Base-by-base conservation (phyloP, 352 stramenopile genomes). In the Phytophthora crassamura region DNA sequence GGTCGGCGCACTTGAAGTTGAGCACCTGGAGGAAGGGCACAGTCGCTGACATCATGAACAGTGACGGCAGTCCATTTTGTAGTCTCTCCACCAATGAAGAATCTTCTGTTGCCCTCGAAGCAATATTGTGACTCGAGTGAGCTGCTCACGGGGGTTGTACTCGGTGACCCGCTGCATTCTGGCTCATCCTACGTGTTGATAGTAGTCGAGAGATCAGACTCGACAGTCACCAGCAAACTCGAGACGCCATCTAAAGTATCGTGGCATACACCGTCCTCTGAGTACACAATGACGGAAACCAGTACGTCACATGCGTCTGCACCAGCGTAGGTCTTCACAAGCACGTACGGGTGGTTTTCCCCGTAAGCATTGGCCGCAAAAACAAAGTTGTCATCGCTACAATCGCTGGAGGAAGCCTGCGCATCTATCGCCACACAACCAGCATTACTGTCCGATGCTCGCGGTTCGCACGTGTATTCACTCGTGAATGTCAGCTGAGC, bases 171-270 rank as follows among this genome's bases (percentile, higher is more conserved):
- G 10, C 8, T 15, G 7, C 52, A 59, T 7, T 35, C 20, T 10
- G 38, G 16, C 15, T 40, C 7, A 7, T 42, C 28, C 14, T 34
- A 59, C 2, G 14, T 59, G 12, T 25, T 30, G 25, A 50, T 34
- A 5, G 39, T 59, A 28, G 32, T 30, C 10, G 52, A 59, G 7
- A 59, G 16, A 42, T 59, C 28, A 16, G 32, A 4, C 14, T 35
- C 25, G 15, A 59, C 12, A 30, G 2, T 18, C 12, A 45, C 48
- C 18, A 18, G 35, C 18, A 59, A 59, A 10, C 52, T 59, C 10
- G 52, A 30, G 30, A 59, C 28, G n/a, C 28, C 52, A 50, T 59
- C 52, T 7, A 30, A 50, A 45, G 28, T 35, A 3, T 59, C 35
- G 16, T 50, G 52, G 7, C 52, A 59, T 11, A 40, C 49, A 12